Conservation (phyloP, 805 yeast species). For the Candida caryicola region DNA sequence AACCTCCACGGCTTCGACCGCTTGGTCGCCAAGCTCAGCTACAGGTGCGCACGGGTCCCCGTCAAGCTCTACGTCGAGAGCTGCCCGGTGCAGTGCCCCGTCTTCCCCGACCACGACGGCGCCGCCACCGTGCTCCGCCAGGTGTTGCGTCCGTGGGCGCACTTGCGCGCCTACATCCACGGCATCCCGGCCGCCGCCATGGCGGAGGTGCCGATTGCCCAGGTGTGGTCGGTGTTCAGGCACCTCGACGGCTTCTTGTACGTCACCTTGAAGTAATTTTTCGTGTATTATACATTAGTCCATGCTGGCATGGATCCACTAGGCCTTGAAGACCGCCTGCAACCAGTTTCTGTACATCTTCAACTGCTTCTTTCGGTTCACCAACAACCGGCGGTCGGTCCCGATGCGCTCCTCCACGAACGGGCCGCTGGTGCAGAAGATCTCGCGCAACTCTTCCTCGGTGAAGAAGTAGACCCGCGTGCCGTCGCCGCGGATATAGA, state of each 20-base stretch:
- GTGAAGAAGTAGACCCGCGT: constrained; percentile 96
- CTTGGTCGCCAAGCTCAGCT: constrained; percentile 25
- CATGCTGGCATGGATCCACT: constrained; percentile 2
- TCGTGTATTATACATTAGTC: no score
- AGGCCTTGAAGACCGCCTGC: constrained; percentile 75
- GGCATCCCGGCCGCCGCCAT: constrained; percentile 26
- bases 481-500: constrained; percentile 96
- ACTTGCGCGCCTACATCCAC: constrained; percentile 24
- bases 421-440: constrained; percentile 50
- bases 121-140: constrained; percentile 11
- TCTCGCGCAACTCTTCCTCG: constrained; percentile 79
- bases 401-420: constrained; percentile 77
- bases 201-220: constrained; percentile 15
- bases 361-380: constrained; percentile 85
- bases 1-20: constrained; percentile 26
- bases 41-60: constrained; percentile 38
- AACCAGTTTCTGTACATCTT: constrained; percentile 98
- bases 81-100: constrained; percentile 31
- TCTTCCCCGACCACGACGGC: constrained; percentile 7
- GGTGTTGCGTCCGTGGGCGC: constrained; percentile 9
- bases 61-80: constrained; percentile 44
- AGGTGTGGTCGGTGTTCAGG: constrained; percentile 33
- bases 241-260: constrained; percentile 39
- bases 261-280: background rate
- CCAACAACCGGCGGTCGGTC: constrained; percentile 85